phyloP scores from a whole-genome alignment of 306 rosid species.

The Cercis canadensis region DNA sequence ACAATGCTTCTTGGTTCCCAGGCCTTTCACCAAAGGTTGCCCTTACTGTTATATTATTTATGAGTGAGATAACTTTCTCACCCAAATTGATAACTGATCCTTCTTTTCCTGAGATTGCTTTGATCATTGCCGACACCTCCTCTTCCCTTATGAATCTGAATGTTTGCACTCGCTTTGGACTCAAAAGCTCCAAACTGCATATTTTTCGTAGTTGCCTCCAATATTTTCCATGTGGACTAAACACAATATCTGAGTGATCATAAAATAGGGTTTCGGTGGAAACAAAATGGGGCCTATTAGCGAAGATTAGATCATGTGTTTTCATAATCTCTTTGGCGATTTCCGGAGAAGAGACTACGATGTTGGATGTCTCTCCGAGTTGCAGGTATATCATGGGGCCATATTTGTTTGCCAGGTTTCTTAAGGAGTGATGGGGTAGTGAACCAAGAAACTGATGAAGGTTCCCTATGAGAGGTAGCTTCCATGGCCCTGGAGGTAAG shows the following conservation, averaged over 20 bases:
- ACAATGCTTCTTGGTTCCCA: neutral
- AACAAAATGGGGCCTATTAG: conserved; percentile 34
- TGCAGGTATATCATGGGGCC: too few species aligned
- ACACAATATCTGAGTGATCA: neutral
- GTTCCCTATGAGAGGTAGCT: too few species aligned
- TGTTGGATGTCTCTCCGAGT: too few species aligned
- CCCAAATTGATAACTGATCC: conserved; percentile 28
- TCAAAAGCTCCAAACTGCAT: neutral
- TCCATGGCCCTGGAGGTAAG: too few species aligned
- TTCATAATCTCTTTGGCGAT: conserved; percentile 29
- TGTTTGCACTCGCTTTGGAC: neutral
- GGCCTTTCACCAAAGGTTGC: conserved; percentile 12
- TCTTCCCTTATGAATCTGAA: conserved; percentile 17
- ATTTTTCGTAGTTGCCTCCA: too few species aligned
- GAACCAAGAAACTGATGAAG: too few species aligned
- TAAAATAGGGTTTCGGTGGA: neutral
- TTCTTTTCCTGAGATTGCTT: neutral
- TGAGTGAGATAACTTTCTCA: neutral
- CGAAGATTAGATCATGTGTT: conserved; percentile 34
- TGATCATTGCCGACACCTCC: conserved; percentile 18
- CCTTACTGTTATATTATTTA: conserved; percentile 1
- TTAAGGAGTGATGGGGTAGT: too few species aligned
- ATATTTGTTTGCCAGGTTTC: too few species aligned
- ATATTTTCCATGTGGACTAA: conserved; percentile 10
- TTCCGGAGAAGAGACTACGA: too few species aligned